phyloP scores from a whole-genome alignment of 371 early-diverging fungal genomes.

The Caulochytrium protostelioides region DNA sequence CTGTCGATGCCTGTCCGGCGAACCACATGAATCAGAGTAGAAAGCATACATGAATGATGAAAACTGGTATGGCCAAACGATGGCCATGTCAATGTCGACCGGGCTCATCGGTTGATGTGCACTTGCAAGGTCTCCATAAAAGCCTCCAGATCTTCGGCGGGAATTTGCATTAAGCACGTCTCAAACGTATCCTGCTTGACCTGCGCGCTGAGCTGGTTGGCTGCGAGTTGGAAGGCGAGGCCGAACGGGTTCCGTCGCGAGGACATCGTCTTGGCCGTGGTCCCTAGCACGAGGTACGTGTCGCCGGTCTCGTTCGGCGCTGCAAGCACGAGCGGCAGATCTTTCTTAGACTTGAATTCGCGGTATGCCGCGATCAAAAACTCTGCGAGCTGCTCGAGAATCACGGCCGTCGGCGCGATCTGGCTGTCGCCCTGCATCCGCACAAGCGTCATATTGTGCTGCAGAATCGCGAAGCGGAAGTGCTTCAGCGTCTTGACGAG shows the following conservation, averaged over 20 bases:
- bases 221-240: conserved; percentile 43
- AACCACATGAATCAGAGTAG: too few species aligned
- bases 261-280: conserved; percentile 14
- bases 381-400: conserved; percentile 44
- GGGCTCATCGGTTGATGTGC: background rate
- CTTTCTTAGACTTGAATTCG: conserved; percentile 34
- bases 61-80: too few species aligned
- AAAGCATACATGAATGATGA: too few species aligned
- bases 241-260: conserved; percentile 49
- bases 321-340: conserved; percentile 42
- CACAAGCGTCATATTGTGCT: too few species aligned
- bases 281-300: conserved; percentile 44
- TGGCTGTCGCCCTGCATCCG: too few species aligned
- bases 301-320: conserved; percentile 34
- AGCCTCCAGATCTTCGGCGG: conserved; percentile 31
- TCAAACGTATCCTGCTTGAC: conserved; percentile 48
- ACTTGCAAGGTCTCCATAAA: conserved; percentile 28
- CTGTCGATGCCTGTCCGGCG: too few species aligned
- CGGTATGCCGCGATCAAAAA: conserved; percentile 56
- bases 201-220: conserved; percentile 26
- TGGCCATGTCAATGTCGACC: background rate
- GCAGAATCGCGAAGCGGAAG: conserved; percentile 47
- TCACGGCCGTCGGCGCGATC: conserved; percentile 29
- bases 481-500: conserved; percentile 37
- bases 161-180: conserved; percentile 34